Evolutionary conservation across 768 basidiomycete species (phyloP), one percentile per base, ranked within the genome.

Genomic region (Mycena vulgaris): DNA sequence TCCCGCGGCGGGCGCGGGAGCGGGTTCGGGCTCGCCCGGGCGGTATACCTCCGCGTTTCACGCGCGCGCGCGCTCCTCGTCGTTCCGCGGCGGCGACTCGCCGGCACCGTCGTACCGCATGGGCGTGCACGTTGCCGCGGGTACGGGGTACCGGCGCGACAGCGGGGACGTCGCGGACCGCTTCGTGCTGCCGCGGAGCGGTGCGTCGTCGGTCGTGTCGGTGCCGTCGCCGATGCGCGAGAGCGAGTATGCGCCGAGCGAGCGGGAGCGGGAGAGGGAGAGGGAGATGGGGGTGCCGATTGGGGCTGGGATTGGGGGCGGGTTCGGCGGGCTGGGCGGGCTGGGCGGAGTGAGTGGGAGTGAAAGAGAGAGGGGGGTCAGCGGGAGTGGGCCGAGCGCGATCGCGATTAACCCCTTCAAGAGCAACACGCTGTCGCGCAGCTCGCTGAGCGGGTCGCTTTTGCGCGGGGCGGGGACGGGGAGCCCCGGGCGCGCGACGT

Each of bases 371-470:
- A 52, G 55, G 10, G 47, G 55, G 14, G 33, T 51, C 8, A 55
- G 39, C 23, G 64, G 49, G 42, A 51, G 69, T 17, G 57, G 47
- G 49, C 69, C 69, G 0, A 64, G 61, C 33, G 25, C 63, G 39
- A 37, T 64, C 27, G 52, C 63, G 67, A 73, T 73, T 48, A 74
- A 66, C 68, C 80, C 78, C 1, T 80, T 77, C 71, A 79, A 80
- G 69, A 79, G 77, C 56, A 78, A 79, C 66, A 79, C 78, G 19
- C 72, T 80, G 28, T 69, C 68, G 49, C 63, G 68, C 31, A 66
- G 68, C 58, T 63, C 64, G 49, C 49, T 73, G 31, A 66, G 39
- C 8, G 60, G 63, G 40, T 73, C 72, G 63, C 16, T 73, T 19
- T 23, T 73, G 59, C 68, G 72, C 2, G 64, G 64, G n/a, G 68